phyloP scores from a whole-genome alignment of 495 filamentous ascomycete species.

The Hyaloscypha finlandica region DNA sequence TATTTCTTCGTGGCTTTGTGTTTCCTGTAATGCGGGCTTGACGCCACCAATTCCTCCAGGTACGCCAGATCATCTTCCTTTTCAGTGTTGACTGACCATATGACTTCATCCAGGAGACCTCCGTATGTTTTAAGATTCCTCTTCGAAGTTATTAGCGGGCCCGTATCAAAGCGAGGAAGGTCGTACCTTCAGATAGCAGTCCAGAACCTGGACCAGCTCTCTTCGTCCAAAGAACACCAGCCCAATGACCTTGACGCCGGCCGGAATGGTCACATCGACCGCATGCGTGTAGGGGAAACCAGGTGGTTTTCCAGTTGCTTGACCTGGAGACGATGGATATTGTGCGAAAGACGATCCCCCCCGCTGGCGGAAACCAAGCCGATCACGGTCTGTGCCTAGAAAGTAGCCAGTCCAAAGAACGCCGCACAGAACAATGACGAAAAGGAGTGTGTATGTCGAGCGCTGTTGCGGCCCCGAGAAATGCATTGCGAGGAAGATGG shows the following conservation, averaged over 20 bases:
- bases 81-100: slow-evolving; percentile 53
- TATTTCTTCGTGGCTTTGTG: slow-evolving; percentile 25
- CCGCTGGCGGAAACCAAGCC: neutral
- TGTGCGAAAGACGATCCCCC: neutral
- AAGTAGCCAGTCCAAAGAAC: neutral
- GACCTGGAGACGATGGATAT: neutral
- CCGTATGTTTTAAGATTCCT: slow-evolving; percentile 53
- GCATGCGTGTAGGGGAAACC: neutral
- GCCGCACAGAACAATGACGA: neutral
- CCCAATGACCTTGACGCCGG: slow-evolving; percentile 45
- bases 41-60: slow-evolving; percentile 39
- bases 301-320: neutral
- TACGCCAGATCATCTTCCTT: slow-evolving; percentile 48
- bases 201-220: slow-evolving; percentile 49
- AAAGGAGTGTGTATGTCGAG: neutral
- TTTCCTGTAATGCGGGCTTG: slow-evolving; percentile 30
- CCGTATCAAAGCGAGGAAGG: neutral
- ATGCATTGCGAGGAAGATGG: neutral
- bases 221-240: slow-evolving; percentile 51
- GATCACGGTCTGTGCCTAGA: neutral
- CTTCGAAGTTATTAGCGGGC: slow-evolving; percentile 22
- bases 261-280: neutral
- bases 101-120: slow-evolving; percentile 54
- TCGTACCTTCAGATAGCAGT: slow-evolving; percentile 48
- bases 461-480: neutral